These are phyloP conservation scores for Oryza australiensis DNA, from an alignment of 176 grass and related monocot genomes.

Conservation along the genomic window DNA sequence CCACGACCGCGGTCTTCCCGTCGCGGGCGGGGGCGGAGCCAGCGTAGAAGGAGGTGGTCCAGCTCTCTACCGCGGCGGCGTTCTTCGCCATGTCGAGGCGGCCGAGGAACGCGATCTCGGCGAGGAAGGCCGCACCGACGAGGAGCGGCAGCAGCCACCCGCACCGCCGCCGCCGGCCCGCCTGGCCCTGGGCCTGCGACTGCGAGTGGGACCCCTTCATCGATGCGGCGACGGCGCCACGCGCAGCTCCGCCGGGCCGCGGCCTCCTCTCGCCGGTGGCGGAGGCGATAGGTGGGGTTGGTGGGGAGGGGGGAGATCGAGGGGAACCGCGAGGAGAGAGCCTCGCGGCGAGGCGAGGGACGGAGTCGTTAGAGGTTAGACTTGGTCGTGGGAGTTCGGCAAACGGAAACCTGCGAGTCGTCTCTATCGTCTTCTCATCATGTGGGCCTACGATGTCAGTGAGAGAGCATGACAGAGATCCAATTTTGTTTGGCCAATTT, in stretches of 20 bases:
- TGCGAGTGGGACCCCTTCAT: conserved; percentile 49
- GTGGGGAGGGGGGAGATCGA: neutral
- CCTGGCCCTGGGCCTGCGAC: conserved; percentile 26
- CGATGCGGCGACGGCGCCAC: neutral
- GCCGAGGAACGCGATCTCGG: conserved; percentile 79
- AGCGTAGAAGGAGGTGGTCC: conserved; percentile 82
- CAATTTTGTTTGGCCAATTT: neutral
- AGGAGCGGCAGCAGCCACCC: conserved; percentile 59
- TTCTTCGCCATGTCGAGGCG: conserved; percentile 96
- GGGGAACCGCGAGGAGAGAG: neutral
- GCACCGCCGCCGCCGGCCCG: conserved; percentile 57
- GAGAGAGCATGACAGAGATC: neutral
- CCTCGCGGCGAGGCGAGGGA: neutral
- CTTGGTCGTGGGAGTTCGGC: neutral
- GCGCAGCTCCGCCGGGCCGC: neutral
- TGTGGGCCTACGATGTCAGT: neutral
- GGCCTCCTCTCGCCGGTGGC: conserved; percentile 22
- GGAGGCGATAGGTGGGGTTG: neutral
- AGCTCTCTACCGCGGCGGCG: conserved; percentile 63
- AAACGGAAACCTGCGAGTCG: neutral
- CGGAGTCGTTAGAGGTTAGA: conserved; percentile 20
- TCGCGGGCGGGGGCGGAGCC: conserved; percentile 3
- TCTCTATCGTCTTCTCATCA: neutral
- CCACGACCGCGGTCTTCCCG: neutral
- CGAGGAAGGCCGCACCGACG: conserved; percentile 70